phyloP scores from a whole-genome alignment of 2,329 filamentous ascomycete species.

The Epichloe glyceriae region DNA sequence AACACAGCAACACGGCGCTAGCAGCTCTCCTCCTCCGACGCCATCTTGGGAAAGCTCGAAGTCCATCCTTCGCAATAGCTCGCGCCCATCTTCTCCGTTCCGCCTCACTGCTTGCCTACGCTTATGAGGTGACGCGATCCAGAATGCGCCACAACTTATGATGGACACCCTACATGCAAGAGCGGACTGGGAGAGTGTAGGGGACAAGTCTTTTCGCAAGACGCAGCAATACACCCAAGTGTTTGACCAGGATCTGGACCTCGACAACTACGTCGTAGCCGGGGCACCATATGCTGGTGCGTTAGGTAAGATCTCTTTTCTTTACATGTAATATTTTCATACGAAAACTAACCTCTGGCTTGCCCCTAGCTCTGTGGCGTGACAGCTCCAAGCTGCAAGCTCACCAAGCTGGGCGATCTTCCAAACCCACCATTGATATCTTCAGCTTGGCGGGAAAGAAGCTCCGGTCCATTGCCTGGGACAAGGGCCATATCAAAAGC shows the following conservation, averaged over 20 bases:
- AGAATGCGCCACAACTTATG: slow-evolving; percentile 10
- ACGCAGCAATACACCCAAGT: slow-evolving; percentile 83
- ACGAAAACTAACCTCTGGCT: neutral
- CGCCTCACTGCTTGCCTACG: neutral
- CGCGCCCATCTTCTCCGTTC: neutral
- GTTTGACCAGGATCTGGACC: slow-evolving; percentile 84
- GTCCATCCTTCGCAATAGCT: neutral
- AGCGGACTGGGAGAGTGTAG: slow-evolving; percentile 88
- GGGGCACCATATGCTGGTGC: slow-evolving; percentile 91
- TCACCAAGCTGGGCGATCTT: slow-evolving; percentile 56
- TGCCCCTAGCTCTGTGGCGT: slow-evolving; percentile 62
- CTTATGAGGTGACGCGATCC: neutral
- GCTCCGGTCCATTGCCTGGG: slow-evolving; percentile 79
- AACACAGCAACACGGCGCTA: too few species aligned
- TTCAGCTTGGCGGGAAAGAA: slow-evolving; percentile 88
- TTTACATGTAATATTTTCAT: neutral
- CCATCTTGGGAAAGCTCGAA: neutral
- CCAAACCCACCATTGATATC: slow-evolving; percentile 80
- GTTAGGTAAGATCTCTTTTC: slow-evolving; percentile 50
- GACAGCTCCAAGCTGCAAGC: slow-evolving; percentile 76
- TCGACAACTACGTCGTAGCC: slow-evolving; percentile 85
- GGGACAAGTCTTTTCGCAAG: slow-evolving; percentile 91
- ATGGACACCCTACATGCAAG: slow-evolving; percentile 56
- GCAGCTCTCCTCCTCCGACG: too few species aligned
- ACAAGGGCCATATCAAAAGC: slow-evolving; percentile 74